Evolutionary conservation across 1,284 basidiomycete species (phyloP), one percentile per base, ranked within the genome.

Genomic region (Leccinum insolens): DNA sequence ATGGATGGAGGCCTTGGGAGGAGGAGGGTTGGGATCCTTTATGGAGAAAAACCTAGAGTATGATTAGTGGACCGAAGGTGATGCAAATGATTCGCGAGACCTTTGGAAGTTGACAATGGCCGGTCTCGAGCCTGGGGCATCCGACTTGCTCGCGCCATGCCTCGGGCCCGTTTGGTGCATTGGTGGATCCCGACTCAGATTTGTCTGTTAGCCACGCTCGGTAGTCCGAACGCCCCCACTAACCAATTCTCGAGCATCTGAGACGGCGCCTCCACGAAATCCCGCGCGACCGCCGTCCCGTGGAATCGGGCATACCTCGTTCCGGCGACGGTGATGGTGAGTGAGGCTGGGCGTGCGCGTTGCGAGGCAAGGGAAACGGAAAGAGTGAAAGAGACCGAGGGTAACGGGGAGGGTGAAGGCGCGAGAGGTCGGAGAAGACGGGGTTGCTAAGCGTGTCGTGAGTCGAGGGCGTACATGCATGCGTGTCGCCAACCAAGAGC

Each of bases 211-310:
- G 28, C 28, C 28, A 1, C 28, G 1, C 28, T 28, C 28, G 7
- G 6, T 28, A 28, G 1, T 28, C 28, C 28, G 7, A 31, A 31
- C 28, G 6, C 39, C 49, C 17, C 9, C 25, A 70, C 81, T 8
- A 61, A 89, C 94, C 94, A 96, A 76, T 95, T 94, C 80, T 96
- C 95, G 68, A 95, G 82, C 94, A 95, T 95, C 80, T 95, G 93
- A 22, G 89, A 91, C 0, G 94, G 94, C 1, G 93, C 92, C 79
- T 95, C 94, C 7, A 94, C 93, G 72, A 95, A 96, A 80, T 96
- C 31, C 31, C 31, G 31, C 31, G 31, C 8, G 31, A 34, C 31
- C 8, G 83, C 85, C 25, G 91, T 94, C 7, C 93, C 93, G 72
- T 94, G 28, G 28, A 31, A 31, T 31, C 7, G 28, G 2, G 28